These are phyloP conservation scores for Neurospora cerealis DNA, from an alignment of 495 filamentous ascomycete species.

Conservation along the genomic window DNA sequence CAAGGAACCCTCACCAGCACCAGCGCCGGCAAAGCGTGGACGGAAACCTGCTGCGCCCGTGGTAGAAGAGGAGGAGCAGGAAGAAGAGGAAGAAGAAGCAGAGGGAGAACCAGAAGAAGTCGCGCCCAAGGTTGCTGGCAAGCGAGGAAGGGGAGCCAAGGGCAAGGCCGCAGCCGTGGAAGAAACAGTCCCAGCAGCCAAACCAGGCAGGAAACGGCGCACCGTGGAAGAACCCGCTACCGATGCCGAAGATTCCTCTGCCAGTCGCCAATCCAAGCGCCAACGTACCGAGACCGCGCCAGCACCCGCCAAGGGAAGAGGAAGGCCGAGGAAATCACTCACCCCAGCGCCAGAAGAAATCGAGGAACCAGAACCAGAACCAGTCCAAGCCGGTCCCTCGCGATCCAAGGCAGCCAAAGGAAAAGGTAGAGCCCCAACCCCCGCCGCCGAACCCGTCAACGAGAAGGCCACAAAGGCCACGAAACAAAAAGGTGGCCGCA, in stretches of 20 bases:
- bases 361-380: neutral
- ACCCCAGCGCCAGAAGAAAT: neutral
- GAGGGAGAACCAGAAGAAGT: constrained; percentile 7
- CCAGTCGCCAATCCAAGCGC: neutral
- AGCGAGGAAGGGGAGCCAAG: neutral
- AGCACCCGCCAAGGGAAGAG: neutral
- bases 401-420: neutral
- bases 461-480: neutral
- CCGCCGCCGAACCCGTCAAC: neutral
- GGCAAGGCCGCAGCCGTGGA: neutral
- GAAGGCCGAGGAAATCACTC: neutral
- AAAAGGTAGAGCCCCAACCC: neutral
- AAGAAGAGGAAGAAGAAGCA: constrained; percentile 12
- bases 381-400: neutral
- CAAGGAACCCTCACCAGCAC: neutral
- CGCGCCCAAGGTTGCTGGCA: neutral
- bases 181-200: neutral
- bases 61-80: constrained; percentile 9
- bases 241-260: neutral
- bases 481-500: constrained; percentile 25
- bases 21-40: neutral
- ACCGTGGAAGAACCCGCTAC: neutral
- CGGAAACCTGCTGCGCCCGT: constrained; percentile 4
- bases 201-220: neutral
- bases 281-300: neutral